A percentile compares a stretch with the other conserved stretches of the same genome.
Conservation (phyloP, 768 basidiomycete species). For the Pisolithus microcarpus region DNA sequence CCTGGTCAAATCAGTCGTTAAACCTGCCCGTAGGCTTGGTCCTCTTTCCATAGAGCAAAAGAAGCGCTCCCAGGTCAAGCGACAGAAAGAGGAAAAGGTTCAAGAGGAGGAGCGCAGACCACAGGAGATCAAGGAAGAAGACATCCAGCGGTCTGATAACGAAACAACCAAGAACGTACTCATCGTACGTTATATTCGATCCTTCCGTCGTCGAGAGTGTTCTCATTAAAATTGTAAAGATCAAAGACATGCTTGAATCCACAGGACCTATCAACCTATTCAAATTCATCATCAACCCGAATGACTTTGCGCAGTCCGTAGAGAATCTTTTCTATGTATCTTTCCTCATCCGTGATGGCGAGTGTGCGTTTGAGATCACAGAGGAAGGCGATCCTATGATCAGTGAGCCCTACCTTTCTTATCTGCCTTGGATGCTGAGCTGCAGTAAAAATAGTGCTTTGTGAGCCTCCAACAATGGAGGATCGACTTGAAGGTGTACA, state of each 20-base stretch:
- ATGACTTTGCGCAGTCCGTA: constrained; percentile 87
- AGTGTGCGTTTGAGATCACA: constrained; percentile 63
- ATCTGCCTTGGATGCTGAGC: neutral
- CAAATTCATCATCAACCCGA: constrained; percentile 81
- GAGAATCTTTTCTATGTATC: constrained; percentile 96
- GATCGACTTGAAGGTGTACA: constrained; percentile 58
- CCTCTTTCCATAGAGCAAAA: constrained; percentile 85
- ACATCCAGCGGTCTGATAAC: constrained; percentile 76
- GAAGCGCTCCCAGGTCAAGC: constrained; percentile 53
- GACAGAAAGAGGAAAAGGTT: constrained; percentile 65
- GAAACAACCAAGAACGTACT: constrained; percentile 86
- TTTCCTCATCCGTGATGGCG: constrained; percentile 84
- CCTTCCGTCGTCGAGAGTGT: neutral
- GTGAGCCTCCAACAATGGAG: constrained; percentile 55
- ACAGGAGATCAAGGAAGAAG: constrained; percentile 75
- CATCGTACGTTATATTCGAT: constrained; percentile 41
- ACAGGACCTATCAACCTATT: constrained; percentile 68
- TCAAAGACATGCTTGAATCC: constrained; percentile 51
- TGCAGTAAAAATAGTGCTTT: constrained; percentile 38
- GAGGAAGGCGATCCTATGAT: constrained; percentile 68
- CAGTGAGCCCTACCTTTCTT: constrained; percentile 41
- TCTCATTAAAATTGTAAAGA: constrained; percentile 32
- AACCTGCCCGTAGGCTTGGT: constrained; percentile 62
- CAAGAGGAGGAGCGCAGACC: constrained; percentile 64
- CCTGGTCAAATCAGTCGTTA: constrained; percentile 7